phyloP scores from a whole-genome alignment of 257 asterid species.

The Salvia rosmarinus region DNA sequence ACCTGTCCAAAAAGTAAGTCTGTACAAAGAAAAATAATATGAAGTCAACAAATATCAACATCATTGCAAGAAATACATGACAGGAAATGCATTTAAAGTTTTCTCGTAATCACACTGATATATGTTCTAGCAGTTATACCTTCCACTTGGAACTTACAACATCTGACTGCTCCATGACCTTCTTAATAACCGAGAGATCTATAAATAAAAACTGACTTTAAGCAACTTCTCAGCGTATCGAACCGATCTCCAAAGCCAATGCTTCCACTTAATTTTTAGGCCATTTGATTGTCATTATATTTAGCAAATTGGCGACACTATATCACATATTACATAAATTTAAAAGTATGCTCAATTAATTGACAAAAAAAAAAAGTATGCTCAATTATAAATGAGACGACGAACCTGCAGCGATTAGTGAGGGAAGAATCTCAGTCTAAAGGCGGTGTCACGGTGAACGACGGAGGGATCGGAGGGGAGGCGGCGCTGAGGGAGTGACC shows the following conservation, averaged over 20 bases:
- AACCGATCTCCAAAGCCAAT: background rate
- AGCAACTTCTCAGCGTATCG: conserved; percentile 15
- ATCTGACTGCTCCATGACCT: conserved; percentile 65
- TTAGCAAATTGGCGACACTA: too few species aligned
- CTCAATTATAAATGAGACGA: too few species aligned
- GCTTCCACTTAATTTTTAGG: background rate
- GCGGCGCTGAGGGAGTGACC: too few species aligned
- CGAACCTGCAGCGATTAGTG: too few species aligned
- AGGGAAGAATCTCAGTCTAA: too few species aligned
- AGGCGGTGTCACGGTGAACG: too few species aligned
- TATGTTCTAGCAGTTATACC: conserved; percentile 46
- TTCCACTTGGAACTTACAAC: conserved; percentile 74
- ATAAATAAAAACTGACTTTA: conserved; percentile 25
- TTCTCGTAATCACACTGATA: background rate
- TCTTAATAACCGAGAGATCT: conserved; percentile 82
- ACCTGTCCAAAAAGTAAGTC: conserved; percentile 91
- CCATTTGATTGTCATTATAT: too few species aligned
- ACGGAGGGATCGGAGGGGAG: too few species aligned
- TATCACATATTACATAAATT: too few species aligned
- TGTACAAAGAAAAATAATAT: conserved; percentile 38
- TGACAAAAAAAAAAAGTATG: too few species aligned
- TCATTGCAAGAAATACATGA: background rate
- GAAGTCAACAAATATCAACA: conserved; percentile 22
- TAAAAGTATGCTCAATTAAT: too few species aligned
- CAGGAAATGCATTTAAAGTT: background rate